Evolutionary conservation across 2,329 filamentous ascomycete species (phyloP), one percentile per base, ranked within the genome.

Genomic region (Pseudogymnoascus sp.): DNA sequence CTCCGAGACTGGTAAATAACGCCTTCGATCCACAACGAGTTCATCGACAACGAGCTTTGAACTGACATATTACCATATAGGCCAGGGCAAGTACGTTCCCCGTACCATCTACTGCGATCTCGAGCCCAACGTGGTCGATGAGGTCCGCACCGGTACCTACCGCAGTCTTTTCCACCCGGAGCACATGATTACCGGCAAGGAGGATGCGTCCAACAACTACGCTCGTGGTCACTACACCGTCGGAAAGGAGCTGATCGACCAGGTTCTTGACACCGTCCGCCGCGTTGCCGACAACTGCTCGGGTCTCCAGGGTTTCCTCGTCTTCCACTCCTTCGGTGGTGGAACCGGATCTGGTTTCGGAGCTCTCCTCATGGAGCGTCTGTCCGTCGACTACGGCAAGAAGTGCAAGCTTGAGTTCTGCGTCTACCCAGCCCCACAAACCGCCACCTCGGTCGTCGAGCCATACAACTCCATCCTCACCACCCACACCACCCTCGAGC

Each of bases 391-490:
- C 82, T 99, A 97, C 77, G 93, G 95, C 84, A 99, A 99, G 89
- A 99, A 99, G 89, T 96, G 90, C 86, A 99, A 99, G 89, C 87
- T 99, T 68, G 95, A 99, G 81, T 99, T 99, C 85, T 96, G 92
- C 75, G 93, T 99, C 75, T 99, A 99, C 84, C 95, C 95, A 74
- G 93, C 95, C 71, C 95, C 95, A 65, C 93, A 96, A 83, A 95
- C 95, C 70, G 91, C 93, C 71, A 97, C 93, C 74, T 96, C 95
- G 50, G 93, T 99, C 66, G 95, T 99, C 69, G 95, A 99, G 87
- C 95, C 95, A 66, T 99, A 99, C 88, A 99, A 99, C 87, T 97
- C 95, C 61, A 97, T 98, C 76, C 88, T 99, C 71, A 97, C 95
- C 72, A 98, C 95, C 68, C 95, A 99, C 87, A 98, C 93, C 76